Evolutionary conservation across 768 basidiomycete genomes (phyloP), one percentile per base, ranked within the genome.

Genomic region (Serendipita sp.): DNA sequence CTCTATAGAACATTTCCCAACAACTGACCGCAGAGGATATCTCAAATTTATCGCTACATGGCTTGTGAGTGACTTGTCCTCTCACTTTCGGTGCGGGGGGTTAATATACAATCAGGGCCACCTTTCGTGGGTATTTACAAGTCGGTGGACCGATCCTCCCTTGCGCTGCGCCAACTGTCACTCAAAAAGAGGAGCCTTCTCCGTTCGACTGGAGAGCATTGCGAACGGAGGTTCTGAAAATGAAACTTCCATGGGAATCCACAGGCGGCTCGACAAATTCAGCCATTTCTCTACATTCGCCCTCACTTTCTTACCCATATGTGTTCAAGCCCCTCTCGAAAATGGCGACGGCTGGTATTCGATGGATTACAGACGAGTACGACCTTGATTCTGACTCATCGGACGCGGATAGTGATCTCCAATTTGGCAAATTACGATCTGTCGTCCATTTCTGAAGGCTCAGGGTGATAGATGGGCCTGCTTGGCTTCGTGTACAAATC

Each of bases 381-480:
- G 22, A 50, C 48, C 9, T 5, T 9, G 22, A 24, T 50, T 17
- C 17, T 9, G 22, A 24, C 17, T 17, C 17, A 17, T 50, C 48
- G 22, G 22, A 24, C 17, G 22, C 22, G 28, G 48, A 22, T 30
- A 50, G 22, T 30, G 22, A 50, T 50, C 13, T 50, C 17, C 9
- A 50, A 50, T 9, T 38, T 34, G 13, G 64, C 64, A 26, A 42
- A 62, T 38, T 62, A 62, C 3, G 64, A 48, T 3, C 62, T 41
- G 17, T 44, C 5, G 22, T 65, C 62, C 31, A 65, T 51, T 62
- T 38, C 38, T 38, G 38, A 43, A 28, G 3, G n/a, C 53, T 14
- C 16, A 13, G n/a, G n/a, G n/a, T n/a, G n/a, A 38, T 38, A 38
- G 38, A 5, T 2, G 38, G 38, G 5, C 7, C 38, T 5, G 7